Percentiles rank a stretch among this genome's conserved stretches.
Conservation (phyloP, 2,329 filamentous ascomycete genomes). For the Neopestalotiopsis clavispora region DNA sequence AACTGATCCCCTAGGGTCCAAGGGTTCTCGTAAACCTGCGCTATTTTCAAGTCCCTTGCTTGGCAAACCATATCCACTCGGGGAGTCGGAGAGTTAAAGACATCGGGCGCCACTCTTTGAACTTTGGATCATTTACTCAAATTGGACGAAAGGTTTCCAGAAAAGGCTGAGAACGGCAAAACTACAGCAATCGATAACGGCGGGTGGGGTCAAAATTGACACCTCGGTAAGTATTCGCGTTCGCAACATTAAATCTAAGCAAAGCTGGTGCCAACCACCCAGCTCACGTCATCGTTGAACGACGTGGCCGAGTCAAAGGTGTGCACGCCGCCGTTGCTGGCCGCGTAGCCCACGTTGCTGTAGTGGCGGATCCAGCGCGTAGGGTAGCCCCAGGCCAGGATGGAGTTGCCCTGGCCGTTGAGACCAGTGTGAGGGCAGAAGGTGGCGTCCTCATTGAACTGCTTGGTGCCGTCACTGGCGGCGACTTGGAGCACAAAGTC, state of each 20-base stretch:
- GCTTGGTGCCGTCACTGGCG: constrained; percentile 59
- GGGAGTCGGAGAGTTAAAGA: neutral
- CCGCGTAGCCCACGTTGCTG: constrained; percentile 39
- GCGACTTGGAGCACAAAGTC: constrained; percentile 55
- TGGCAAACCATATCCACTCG: neutral
- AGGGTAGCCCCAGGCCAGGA: constrained; percentile 65
- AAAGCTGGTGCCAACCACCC: constrained; percentile 48
- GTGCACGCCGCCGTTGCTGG: constrained; percentile 39
- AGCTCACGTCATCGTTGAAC: constrained; percentile 62
- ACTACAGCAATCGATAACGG: too few relatives aligned
- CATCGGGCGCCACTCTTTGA: neutral
- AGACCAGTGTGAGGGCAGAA: constrained; percentile 62
- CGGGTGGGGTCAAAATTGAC: neutral
- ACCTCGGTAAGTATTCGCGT: neutral
- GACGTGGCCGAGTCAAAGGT: constrained; percentile 52
- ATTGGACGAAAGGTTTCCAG: too few relatives aligned
- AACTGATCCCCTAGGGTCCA: too few relatives aligned
- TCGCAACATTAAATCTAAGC: constrained; percentile 36
- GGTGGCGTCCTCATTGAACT: constrained; percentile 65
- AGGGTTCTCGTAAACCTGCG: neutral
- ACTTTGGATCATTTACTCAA: too few relatives aligned
- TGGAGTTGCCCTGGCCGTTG: constrained; percentile 53
- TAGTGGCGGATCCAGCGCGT: constrained; percentile 64
- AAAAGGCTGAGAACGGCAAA: too few relatives aligned
- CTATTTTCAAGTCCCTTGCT: neutral